phyloP scores from a whole-genome alignment of 805 yeast species.

The Schizosaccharomyces japonicus region DNA sequence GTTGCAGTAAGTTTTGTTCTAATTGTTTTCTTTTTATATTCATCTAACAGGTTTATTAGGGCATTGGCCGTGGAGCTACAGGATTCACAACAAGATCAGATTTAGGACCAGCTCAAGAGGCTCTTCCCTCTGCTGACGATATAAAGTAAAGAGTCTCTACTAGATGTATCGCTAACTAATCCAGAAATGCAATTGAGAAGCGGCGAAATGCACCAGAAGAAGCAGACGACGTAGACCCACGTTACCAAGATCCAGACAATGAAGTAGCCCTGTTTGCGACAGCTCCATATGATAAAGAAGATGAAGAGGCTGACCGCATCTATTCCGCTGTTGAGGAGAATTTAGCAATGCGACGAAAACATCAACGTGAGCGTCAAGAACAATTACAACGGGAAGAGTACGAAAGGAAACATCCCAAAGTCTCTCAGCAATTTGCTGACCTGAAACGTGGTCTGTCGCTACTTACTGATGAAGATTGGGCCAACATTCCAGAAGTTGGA shows the following conservation, averaged over 20 bases:
- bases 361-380: slow-evolving; percentile 13
- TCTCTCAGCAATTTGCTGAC: slow-evolving; percentile 39
- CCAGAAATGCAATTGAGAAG: slow-evolving; percentile 12
- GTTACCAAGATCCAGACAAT: slow-evolving; percentile 15
- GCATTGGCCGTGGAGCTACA: slow-evolving; percentile 83
- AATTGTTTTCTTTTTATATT: too few relatives aligned
- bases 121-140: slow-evolving; percentile 20
- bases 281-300: slow-evolving; percentile 26
- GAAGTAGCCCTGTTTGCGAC: slow-evolving; percentile 17
- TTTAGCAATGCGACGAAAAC: slow-evolving; percentile 14
- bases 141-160: too few relatives aligned
- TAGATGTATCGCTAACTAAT: too few relatives aligned
- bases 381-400: slow-evolving; percentile 11
- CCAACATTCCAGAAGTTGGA: slow-evolving; percentile 59
- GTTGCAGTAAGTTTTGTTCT: too few relatives aligned
- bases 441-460: slow-evolving; percentile 35
- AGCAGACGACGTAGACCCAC: slow-evolving; percentile 15
- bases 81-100: slow-evolving; percentile 80
- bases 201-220: slow-evolving; percentile 12
- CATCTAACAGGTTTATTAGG: too few relatives aligned
- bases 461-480: slow-evolving; percentile 57
- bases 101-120: slow-evolving; percentile 27
- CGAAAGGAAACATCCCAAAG: slow-evolving; percentile 14
- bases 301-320: slow-evolving; percentile 53
- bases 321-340: slow-evolving; percentile 45